These are phyloP conservation scores for Sphaerulina populicola DNA, from an alignment of 2,329 filamentous ascomycete genomes.

Conservation along the genomic window DNA sequence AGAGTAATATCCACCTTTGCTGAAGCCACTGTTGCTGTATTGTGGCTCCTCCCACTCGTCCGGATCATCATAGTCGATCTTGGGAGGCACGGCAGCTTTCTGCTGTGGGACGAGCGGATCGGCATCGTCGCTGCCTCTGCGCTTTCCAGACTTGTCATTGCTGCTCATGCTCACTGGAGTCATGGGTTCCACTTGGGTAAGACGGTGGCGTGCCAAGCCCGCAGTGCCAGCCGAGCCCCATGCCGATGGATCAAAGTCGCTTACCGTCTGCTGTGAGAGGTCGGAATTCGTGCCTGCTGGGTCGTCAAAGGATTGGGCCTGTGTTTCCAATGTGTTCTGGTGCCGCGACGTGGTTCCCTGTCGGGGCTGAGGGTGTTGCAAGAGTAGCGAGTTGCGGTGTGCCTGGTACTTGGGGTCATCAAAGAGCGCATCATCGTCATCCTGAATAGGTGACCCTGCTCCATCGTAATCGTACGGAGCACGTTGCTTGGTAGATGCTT, in stretches of 20 bases:
- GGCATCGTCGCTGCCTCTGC: constrained; percentile 49
- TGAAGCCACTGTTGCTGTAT: constrained; percentile 32
- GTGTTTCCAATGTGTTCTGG: constrained; percentile 63
- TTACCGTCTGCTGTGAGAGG: constrained; percentile 30
- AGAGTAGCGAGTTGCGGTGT: constrained; percentile 69
- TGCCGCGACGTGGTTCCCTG: constrained; percentile 66
- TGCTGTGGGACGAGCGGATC: constrained; percentile 49
- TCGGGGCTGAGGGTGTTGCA: constrained; percentile 71
- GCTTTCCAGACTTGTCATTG: constrained; percentile 29
- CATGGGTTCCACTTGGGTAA: constrained; percentile 23
- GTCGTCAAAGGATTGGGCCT: constrained; percentile 55
- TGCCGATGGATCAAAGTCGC: constrained; percentile 39
- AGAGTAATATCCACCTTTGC: constrained; percentile 30
- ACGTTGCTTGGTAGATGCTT: constrained; percentile 34
- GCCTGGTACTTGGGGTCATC: constrained; percentile 72
- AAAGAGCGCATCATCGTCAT: constrained; percentile 28
- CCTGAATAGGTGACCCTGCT: constrained; percentile 22
- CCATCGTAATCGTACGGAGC: constrained; percentile 19
- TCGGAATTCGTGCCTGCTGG: constrained; percentile 29
- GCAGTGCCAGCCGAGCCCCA: constrained; percentile 39
- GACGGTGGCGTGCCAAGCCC: constrained; percentile 28
- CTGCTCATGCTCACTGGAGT: constrained; percentile 27
- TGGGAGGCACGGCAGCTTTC: constrained; percentile 20
- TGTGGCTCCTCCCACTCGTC: constrained; percentile 28
- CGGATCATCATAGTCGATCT: constrained; percentile 22